phyloP scores from a whole-genome alignment of 441 rosid species.

The Corymbia calophylla region DNA sequence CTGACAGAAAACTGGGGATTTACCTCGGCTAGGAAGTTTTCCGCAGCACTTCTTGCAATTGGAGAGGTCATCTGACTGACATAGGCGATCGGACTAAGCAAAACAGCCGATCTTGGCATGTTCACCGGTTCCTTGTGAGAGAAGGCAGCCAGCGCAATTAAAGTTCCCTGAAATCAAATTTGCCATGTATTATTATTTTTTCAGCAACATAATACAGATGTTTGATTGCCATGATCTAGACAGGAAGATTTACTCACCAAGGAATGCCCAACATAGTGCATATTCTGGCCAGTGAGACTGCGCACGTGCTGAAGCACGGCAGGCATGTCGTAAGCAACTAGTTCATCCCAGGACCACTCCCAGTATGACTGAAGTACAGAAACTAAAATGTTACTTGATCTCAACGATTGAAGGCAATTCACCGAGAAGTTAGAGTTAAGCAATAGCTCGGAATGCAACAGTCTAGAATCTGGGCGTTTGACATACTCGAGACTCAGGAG shows the following conservation, averaged over 20 bases:
- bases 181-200: background rate
- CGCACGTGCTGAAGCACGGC: constrained; percentile 19
- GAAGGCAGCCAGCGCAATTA: constrained; percentile 22
- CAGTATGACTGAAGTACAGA: constrained; percentile 26
- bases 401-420: no score
- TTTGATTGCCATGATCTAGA: background rate
- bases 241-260: constrained; percentile 8
- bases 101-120: constrained; percentile 20
- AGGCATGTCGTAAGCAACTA: constrained; percentile 24
- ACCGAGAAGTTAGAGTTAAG: background rate
- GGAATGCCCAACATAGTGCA: constrained; percentile 41
- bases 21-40: constrained; percentile 17
- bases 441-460: background rate
- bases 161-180: constrained; percentile 16
- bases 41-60: constrained; percentile 10
- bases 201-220: background rate
- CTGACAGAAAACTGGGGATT: background rate
- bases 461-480: background rate
- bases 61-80: constrained; percentile 11
- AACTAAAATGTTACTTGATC: background rate
- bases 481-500: background rate
- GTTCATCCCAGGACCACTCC: constrained; percentile 51
- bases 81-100: constrained; percentile 26
- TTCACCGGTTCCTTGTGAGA: constrained; percentile 4
- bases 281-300: constrained; percentile 16